Evolutionary conservation across 2,329 filamentous ascomycete genomes (phyloP).

Genomic region (Clarireedia sp.): DNA sequence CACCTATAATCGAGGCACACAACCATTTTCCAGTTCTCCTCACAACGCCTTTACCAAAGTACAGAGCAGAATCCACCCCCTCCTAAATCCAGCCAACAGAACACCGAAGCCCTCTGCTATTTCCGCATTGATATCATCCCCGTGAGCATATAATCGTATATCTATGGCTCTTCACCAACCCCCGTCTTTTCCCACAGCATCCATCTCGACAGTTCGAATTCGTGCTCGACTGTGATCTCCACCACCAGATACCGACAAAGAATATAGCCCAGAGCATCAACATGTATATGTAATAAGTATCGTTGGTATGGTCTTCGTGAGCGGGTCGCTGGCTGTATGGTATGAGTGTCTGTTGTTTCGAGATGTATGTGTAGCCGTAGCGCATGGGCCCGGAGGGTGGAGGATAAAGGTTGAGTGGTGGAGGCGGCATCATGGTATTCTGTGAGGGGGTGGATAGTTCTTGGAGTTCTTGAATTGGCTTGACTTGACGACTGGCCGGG

Average conservation of each 20-base stretch:
- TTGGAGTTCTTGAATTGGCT: too few species aligned
- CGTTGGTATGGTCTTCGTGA: neutral
- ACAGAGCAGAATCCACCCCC: too few species aligned
- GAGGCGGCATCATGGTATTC: neutral
- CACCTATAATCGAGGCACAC: too few species aligned
- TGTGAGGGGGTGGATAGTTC: neutral
- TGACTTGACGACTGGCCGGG: too few species aligned
- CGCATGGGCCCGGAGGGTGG: neutral
- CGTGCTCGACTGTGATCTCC: neutral
- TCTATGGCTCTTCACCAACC: neutral
- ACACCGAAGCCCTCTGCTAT: neutral
- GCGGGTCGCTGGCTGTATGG: neutral
- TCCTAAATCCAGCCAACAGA: too few species aligned
- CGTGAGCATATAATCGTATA: neutral
- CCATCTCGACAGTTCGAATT: neutral
- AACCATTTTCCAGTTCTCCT: too few species aligned
- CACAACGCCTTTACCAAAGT: too few species aligned
- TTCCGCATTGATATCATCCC: neutral
- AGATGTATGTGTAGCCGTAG: neutral
- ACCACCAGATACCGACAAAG: neutral
- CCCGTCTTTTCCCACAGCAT: neutral
- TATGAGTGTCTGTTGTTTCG: neutral
- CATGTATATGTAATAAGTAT: neutral
- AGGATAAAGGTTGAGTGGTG: neutral
- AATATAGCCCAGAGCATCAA: neutral